Evolutionary conservation across 352 stramenopile genomes (phyloP).

Genomic region (Saprolegnia diclina): DNA sequence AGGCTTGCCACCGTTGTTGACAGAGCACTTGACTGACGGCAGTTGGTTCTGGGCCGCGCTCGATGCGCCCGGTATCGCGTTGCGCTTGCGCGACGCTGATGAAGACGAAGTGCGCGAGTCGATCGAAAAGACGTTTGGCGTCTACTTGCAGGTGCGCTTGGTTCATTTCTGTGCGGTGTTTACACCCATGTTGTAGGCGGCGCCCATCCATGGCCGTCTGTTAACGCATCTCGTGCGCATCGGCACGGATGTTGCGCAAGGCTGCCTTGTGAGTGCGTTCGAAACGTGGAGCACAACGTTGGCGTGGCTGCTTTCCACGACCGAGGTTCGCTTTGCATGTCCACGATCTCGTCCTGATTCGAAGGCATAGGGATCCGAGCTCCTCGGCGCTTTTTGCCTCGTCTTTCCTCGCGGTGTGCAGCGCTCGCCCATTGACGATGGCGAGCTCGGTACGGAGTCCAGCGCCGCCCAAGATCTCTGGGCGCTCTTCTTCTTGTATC

Average conservation of each 20-base stretch:
- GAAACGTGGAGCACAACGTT: conserved; percentile 21
- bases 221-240: conserved; percentile 3
- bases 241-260: conserved; percentile 11
- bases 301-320: neutral
- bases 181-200: neutral
- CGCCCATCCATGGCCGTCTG: neutral
- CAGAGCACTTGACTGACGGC: neutral
- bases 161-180: neutral
- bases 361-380: neutral
- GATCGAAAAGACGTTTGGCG: neutral
- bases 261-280: conserved; percentile 14
- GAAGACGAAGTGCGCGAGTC: neutral
- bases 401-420: conserved; percentile 18
- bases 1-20: neutral
- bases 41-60: neutral
- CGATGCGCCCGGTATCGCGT: neutral
- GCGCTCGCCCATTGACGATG: neutral
- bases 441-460: conserved; percentile 11
- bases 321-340: neutral
- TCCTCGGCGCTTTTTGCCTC: neutral
- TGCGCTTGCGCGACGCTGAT: neutral
- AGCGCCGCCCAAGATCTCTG: neutral
- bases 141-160: neutral
- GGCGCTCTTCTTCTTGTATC: conserved; percentile 22
- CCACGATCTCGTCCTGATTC: neutral